phyloP scores from a whole-genome alignment of 2,329 filamentous ascomycete genomes.

The Botrytis cinerea region DNA sequence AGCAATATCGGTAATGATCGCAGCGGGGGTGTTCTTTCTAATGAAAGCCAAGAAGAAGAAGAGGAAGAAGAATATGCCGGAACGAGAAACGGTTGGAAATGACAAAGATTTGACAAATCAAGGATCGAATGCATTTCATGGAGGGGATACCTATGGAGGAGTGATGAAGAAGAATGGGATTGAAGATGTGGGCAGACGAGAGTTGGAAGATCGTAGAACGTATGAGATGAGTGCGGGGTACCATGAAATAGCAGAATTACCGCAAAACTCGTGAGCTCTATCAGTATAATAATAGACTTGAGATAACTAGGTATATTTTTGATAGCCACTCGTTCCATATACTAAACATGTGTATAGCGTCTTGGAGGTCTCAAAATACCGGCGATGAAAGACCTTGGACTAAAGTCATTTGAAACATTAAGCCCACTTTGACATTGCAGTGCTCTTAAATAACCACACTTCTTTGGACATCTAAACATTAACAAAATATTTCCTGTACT shows the following conservation, averaged over 20 bases:
- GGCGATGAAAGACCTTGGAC: background rate
- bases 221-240: slow-evolving; percentile 13
- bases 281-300: background rate
- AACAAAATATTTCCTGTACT: no score
- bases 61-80: background rate
- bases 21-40: background rate
- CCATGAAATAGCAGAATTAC: slow-evolving; percentile 9
- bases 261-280: background rate
- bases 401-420: background rate
- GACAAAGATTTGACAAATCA: background rate
- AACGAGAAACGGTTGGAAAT: background rate
- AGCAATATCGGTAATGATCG: background rate
- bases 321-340: background rate
- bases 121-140: background rate
- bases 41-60: slow-evolving; percentile 4
- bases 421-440: background rate
- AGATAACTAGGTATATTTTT: background rate
- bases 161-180: background rate
- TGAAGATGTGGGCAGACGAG: background rate
- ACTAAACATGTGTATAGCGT: background rate
- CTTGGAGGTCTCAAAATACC: background rate
- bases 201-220: background rate
- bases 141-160: background rate
- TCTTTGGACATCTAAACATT: background rate
- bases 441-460: background rate